Conservation (phyloP, 2,329 filamentous ascomycete species). For the Penicillium hordei region DNA sequence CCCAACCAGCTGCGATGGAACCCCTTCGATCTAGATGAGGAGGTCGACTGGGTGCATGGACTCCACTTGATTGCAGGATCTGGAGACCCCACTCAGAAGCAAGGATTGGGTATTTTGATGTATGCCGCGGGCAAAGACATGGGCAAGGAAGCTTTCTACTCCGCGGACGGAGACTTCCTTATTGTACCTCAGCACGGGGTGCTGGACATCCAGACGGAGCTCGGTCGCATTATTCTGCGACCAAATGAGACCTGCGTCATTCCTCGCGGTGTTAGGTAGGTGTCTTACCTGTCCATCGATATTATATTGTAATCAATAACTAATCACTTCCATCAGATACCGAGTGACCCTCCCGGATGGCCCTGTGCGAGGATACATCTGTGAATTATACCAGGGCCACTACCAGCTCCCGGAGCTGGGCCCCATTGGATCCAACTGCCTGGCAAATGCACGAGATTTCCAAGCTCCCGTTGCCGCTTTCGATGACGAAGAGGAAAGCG, state of each 20-base stretch:
- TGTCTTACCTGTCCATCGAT: not conserved
- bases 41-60: conserved; percentile 66
- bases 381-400: conserved; percentile 72
- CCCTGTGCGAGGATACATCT: conserved; percentile 69
- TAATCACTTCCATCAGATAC: conserved; percentile 47
- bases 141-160: conserved; percentile 78
- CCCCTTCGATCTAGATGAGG: conserved; percentile 70
- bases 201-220: conserved; percentile 74
- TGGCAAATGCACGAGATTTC: conserved; percentile 76
- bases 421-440: conserved; percentile 69
- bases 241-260: conserved; percentile 77
- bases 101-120: conserved; percentile 75
- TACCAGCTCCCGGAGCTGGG: conserved; percentile 71
- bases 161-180: conserved; percentile 75
- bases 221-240: conserved; percentile 71
- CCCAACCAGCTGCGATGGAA: conserved; percentile 82
- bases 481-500: conserved; percentile 57
- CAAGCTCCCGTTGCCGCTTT: conserved; percentile 69
- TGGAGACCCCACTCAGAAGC: conserved; percentile 76
- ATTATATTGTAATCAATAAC: not conserved
- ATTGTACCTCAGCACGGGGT: conserved; percentile 73
- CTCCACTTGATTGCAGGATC: conserved; percentile 74
- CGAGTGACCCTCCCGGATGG: conserved; percentile 65
- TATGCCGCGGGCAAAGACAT: conserved; percentile 79
- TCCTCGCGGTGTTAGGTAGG: conserved; percentile 65